phyloP scores from a whole-genome alignment of 345 rosid species.

The Triadica sebifera region DNA sequence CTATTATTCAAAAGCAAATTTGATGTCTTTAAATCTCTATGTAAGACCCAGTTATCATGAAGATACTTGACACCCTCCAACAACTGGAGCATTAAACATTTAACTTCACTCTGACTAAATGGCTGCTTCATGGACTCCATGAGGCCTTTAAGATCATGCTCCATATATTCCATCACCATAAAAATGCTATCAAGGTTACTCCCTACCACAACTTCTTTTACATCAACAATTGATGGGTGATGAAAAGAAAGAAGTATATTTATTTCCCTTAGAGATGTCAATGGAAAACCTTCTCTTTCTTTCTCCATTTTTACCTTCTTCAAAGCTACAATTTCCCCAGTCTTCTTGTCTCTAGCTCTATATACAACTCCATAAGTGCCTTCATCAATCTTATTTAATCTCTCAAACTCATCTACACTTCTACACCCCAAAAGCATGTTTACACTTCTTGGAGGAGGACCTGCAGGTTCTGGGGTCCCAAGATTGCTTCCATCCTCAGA shows the following conservation, averaged over 20 bases:
- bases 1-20: slow-evolving; percentile 89
- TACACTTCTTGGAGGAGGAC: slow-evolving; percentile 69
- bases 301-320: slow-evolving; percentile 99
- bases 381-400: slow-evolving; percentile 96
- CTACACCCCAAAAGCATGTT: slow-evolving; percentile 98
- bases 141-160: slow-evolving; percentile 92
- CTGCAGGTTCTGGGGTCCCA: slow-evolving; percentile 55
- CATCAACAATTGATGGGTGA: slow-evolving; percentile 92
- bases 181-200: slow-evolving; percentile 90
- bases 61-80: slow-evolving; percentile 91
- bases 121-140: slow-evolving; percentile 99
- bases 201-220: slow-evolving; percentile 98
- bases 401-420: slow-evolving; percentile 97
- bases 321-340: slow-evolving; percentile 94
- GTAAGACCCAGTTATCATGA: slow-evolving; percentile 99
- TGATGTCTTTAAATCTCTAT: slow-evolving; percentile 95
- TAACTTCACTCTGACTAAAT: slow-evolving; percentile 98
- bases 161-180: slow-evolving; percentile 99
- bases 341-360: slow-evolving; percentile 91
- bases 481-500: slow-evolving; percentile 49
- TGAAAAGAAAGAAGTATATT: slow-evolving; percentile 96
- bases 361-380: slow-evolving; percentile 99
- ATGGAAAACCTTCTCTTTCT: slow-evolving; percentile 98
- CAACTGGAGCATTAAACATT: slow-evolving; percentile 96
- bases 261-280: slow-evolving; percentile 92